These are phyloP conservation scores for Fusarium sp. DNA, from an alignment of 2,329 filamentous ascomycete species.

Conservation along the genomic window DNA sequence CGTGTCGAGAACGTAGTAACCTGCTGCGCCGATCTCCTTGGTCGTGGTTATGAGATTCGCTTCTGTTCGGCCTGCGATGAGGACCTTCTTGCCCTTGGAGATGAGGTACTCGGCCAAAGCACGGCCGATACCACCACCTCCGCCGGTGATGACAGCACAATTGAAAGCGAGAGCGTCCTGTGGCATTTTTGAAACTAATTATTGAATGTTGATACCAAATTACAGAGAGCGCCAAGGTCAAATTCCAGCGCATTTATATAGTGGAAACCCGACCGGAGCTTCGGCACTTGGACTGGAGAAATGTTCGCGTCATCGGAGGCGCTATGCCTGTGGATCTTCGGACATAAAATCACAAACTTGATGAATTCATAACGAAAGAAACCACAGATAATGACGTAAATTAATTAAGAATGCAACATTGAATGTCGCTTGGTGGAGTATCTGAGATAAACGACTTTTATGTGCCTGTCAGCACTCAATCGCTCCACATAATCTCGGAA, in stretches of 20 bases:
- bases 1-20: conserved; percentile 65
- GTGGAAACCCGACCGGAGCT: not conserved
- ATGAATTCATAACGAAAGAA: too few relatives aligned
- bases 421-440: not conserved
- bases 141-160: conserved; percentile 62
- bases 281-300: not conserved
- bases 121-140: conserved; percentile 63
- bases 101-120: conserved; percentile 60
- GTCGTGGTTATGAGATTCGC: conserved; percentile 60
- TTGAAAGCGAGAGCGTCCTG: conserved; percentile 50
- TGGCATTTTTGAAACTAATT: not conserved
- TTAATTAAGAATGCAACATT: not conserved
- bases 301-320: conserved; percentile 1
- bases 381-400: conserved; percentile 13
- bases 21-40: conserved; percentile 56
- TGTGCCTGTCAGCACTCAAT: not conserved
- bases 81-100: conserved; percentile 59
- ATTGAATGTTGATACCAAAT: not conserved
- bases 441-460: too few relatives aligned
- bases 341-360: not conserved
- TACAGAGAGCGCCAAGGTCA: accelerated
- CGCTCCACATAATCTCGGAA: not conserved
- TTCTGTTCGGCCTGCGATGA: conserved; percentile 66
- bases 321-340: not conserved
- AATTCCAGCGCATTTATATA: not conserved